Base-by-base conservation (phyloP, 2,329 filamentous ascomycete species). In the Fusarium liriodendri region DNA sequence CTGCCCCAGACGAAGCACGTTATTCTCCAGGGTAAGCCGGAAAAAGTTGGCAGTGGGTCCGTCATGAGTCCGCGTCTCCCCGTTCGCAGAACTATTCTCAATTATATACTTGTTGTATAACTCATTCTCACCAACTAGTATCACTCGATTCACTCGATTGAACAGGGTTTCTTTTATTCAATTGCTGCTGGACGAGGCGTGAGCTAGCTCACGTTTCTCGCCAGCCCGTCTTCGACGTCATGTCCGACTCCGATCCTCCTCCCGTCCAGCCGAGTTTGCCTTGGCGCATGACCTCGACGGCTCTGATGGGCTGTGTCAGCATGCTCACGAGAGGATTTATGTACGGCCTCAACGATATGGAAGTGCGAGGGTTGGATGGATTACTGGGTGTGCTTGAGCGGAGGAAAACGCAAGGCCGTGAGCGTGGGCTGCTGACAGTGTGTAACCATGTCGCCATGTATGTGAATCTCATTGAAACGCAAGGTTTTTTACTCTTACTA, bases 391-490 rank as follows among this genome's bases (percentile, higher is more conserved):
- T 96, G 6, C 84, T 98, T 40, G 95, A 98, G 77, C 88, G 89
- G 75, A 89, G 96, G 70, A 87, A 88, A 75, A 89, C 90, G 5
- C 87, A 89, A 47, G 87, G 87, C 60, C 90, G 95, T 73, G 86
- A 92, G 66, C 89, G 92, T 77, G 97, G 96, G 20, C 87, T 98
- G 70, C 87, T 98, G 70, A 98, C 96, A 74, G 94, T 85, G 10
- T 85, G 82, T 66, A 85, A 85, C 50, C 84, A 85, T 67, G 81
- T 84, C 61, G 82, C 80, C 22, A 83, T 85, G 84, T 85, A 80
- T 69, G 79, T 73, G 59, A 66, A 22, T 61, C 20, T 45, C 33
- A 37, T 52, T 20, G 42, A 42, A 45, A 25, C 11, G 18, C 38
- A n/a, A 9, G 13, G 61, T 18, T 35, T 62, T 20, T 9, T 27